These are phyloP conservation scores for Zymoseptoria passerinii DNA, from an alignment of 2,329 filamentous ascomycete species.

Conservation along the genomic window DNA sequence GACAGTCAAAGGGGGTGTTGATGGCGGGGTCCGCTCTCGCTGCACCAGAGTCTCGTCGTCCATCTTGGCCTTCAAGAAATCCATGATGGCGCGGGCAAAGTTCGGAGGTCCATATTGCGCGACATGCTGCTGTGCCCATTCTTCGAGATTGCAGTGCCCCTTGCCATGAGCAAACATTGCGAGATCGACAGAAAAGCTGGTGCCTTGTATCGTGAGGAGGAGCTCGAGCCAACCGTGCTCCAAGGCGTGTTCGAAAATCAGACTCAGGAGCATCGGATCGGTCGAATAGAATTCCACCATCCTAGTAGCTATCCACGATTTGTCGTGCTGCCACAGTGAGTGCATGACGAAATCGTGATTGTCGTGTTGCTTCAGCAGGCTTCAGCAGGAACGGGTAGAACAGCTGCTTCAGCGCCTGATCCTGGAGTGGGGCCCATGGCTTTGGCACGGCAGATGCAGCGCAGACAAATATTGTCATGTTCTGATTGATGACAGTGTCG, in stretches of 20 bases:
- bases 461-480: slow-evolving; percentile 70
- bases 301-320: slow-evolving; percentile 72
- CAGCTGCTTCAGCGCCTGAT: slow-evolving; percentile 65
- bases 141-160: slow-evolving; percentile 67
- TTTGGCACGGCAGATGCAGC: slow-evolving; percentile 69
- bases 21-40: slow-evolving; percentile 56
- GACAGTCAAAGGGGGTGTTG: slow-evolving; percentile 69
- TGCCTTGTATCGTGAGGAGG: slow-evolving; percentile 59
- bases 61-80: slow-evolving; percentile 78
- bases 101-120: slow-evolving; percentile 34
- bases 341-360: slow-evolving; percentile 84
- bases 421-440: slow-evolving; percentile 66
- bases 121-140: slow-evolving; percentile 68
- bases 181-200: slow-evolving; percentile 79
- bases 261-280: slow-evolving; percentile 57
- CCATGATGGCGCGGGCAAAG: slow-evolving; percentile 62
- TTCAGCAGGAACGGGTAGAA: slow-evolving; percentile 80
- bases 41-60: slow-evolving; percentile 70
- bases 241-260: slow-evolving; percentile 70
- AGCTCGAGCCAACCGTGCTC: slow-evolving; percentile 79
- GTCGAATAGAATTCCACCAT: slow-evolving; percentile 69
- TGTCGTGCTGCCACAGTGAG: slow-evolving; percentile 85
- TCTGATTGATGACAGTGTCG: slow-evolving; percentile 57
- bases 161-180: slow-evolving; percentile 77
- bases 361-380: slow-evolving; percentile 64